These are phyloP conservation scores for Claviceps sp. DNA, from an alignment of 2,329 filamentous ascomycete species.

Conservation along the genomic window DNA sequence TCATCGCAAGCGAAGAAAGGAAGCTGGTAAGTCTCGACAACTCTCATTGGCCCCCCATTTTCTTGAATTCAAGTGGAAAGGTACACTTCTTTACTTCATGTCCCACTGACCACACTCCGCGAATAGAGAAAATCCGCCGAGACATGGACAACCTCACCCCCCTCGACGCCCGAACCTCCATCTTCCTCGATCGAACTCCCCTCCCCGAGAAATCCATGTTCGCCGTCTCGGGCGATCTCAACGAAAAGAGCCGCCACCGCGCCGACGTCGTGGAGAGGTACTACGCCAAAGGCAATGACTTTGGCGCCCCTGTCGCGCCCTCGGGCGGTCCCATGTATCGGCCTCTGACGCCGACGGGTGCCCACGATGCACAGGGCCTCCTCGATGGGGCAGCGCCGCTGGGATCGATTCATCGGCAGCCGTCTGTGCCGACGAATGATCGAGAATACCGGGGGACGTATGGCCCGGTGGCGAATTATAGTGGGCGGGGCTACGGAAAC, in stretches of 20 bases:
- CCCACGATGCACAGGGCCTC: conserved; percentile 24
- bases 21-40: conserved; percentile 54
- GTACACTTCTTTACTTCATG: neutral
- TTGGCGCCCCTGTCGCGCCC: conserved; percentile 11
- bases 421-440: neutral
- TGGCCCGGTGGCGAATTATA: conserved; percentile 8
- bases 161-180: conserved; percentile 73
- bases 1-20: conserved; percentile 76
- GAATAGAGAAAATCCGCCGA: conserved; percentile 57
- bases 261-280: conserved; percentile 22
- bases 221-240: conserved; percentile 26
- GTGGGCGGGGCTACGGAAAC: conserved; percentile 5
- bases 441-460: conserved; percentile 7
- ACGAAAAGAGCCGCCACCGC: conserved; percentile 20
- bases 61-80: neutral
- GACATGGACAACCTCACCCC: conserved; percentile 76
- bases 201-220: conserved; percentile 27
- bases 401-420: conserved; percentile 13
- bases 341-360: conserved; percentile 23
- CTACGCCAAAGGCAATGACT: conserved; percentile 12
- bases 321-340: conserved; percentile 19
- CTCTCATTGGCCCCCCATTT: neutral
- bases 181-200: conserved; percentile 51
- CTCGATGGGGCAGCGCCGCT: conserved; percentile 27
- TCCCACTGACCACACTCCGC: neutral